Evolutionary conservation across 2,329 filamentous ascomycete species (phyloP), one percentile per base, ranked within the genome.

Genomic region (Immersiporthe knoxdaviesiana): DNA sequence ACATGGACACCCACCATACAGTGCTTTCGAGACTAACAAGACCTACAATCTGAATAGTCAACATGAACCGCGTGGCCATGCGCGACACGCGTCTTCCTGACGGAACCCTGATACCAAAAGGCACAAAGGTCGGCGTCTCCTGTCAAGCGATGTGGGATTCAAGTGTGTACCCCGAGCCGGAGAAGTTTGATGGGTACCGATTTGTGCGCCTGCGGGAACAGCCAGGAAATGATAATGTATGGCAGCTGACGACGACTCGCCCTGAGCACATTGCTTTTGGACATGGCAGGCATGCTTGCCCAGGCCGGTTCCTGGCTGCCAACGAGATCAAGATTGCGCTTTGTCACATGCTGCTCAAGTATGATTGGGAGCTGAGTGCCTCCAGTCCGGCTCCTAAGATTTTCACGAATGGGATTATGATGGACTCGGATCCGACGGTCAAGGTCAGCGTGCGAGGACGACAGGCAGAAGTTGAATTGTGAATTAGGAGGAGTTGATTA

Each of bases 191-290:
- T 21, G 44, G 59, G 3, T 50, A 41, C 14, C 66, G 66, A 18
- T 68, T 68, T 14, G 3, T 35, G 0, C 12, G 56, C 10, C 24
- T 68, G 50, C 66, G 66, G 8, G 37, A 64, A 5, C 52, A 44
- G 3, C 35, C 61, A 16, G 66, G 66, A 30, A 50, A 68, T n/a
- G 66, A 68, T n/a, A 68, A 68, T 18, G 27, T 14, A 67, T 76
- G 80, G 72, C 82, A 84, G 72, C 82, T 83, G 70, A 80, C 80
- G 32, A 78, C 76, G 21, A 74, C 79, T 21, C 77, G 72, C n/a
- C 72, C 76, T 62, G 75, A 76, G 60, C 74, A 75, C 60, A 73
- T 80, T 69, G 72, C 72, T 6, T 83, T 81, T 65, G 81, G 81
- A 1, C 79, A 79, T 67, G 81, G 81, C 1, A 74, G 76, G 0